Conservation (phyloP, 176 grass and related monocot species). For the Elymus sibiricus region DNA sequence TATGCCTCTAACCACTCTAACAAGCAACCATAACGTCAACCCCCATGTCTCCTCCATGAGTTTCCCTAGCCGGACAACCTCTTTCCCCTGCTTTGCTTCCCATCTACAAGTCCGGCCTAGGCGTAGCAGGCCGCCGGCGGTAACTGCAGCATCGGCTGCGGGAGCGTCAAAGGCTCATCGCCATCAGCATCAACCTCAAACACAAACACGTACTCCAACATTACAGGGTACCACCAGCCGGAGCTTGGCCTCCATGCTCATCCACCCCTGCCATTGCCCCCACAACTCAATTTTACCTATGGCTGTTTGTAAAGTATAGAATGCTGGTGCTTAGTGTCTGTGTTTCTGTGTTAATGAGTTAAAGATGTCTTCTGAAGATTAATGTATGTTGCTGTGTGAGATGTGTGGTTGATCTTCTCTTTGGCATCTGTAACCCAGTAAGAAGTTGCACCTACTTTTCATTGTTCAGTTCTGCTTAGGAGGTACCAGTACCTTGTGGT, state of each 20-base stretch:
- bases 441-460: neutral
- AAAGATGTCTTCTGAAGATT: neutral
- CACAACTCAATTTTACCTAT: neutral
- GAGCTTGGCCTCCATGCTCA: neutral
- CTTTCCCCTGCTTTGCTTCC: neutral
- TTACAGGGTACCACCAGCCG: neutral
- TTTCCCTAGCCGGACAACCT: neutral
- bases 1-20: neutral
- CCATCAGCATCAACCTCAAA: neutral
- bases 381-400: neutral
- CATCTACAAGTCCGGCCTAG: neutral
- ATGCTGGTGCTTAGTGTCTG: neutral
- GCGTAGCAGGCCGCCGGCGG: neutral
- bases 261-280: too few relatives aligned
- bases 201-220: neutral
- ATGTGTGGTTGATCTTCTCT: neutral
- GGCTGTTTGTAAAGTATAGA: neutral
- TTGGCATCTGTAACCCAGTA: neutral
- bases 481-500: neutral
- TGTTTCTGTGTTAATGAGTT: neutral
- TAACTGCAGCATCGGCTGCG: neutral
- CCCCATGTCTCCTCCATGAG: neutral
- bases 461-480: neutral
- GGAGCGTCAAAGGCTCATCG: neutral
- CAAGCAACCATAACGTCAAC: neutral